Percentiles rank a stretch among this genome's conserved stretches.
Evolutionary conservation across 352 stramenopile genomes (phyloP).

Genomic region (Hyaloperonospora brassicae): DNA sequence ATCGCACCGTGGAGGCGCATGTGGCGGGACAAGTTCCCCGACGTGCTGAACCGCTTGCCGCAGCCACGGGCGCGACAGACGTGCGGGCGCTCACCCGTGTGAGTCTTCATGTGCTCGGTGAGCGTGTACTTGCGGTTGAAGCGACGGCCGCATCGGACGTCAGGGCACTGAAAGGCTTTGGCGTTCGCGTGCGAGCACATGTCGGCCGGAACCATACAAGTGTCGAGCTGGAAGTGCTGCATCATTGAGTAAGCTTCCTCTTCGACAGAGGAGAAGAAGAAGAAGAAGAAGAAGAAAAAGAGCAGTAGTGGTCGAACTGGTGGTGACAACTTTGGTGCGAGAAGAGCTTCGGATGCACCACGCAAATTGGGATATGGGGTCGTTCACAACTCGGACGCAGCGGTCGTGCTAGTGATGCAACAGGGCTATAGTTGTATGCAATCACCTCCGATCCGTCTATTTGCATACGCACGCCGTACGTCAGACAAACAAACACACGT

Average conservation of each 20-base stretch:
- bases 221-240: constrained; percentile 19
- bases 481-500: constrained; percentile 23
- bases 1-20: constrained; percentile 37
- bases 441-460: no score
- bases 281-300: no score
- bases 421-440: no score
- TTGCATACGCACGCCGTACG: constrained; percentile 6
- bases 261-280: no score
- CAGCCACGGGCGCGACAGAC: constrained; percentile 30
- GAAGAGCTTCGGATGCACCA: constrained; percentile 11
- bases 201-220: constrained; percentile 10
- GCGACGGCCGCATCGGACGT: constrained; percentile 32
- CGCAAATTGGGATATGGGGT: constrained; percentile 20
- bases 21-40: constrained; percentile 41
- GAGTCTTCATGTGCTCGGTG: constrained; percentile 68
- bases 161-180: constrained; percentile 37
- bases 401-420: background rate
- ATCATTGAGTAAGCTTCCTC: constrained; percentile 2
- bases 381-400: background rate
- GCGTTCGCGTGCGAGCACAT: constrained; percentile 13
- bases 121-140: constrained; percentile 70
- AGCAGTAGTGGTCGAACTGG: no score
- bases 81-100: constrained; percentile 50
- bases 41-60: constrained; percentile 45
- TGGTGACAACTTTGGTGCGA: no score